Percentiles rank a stretch among this genome's conserved stretches.
Conservation (phyloP, 139 green algal genomes). For the Edaphochlamys debaryana region DNA sequence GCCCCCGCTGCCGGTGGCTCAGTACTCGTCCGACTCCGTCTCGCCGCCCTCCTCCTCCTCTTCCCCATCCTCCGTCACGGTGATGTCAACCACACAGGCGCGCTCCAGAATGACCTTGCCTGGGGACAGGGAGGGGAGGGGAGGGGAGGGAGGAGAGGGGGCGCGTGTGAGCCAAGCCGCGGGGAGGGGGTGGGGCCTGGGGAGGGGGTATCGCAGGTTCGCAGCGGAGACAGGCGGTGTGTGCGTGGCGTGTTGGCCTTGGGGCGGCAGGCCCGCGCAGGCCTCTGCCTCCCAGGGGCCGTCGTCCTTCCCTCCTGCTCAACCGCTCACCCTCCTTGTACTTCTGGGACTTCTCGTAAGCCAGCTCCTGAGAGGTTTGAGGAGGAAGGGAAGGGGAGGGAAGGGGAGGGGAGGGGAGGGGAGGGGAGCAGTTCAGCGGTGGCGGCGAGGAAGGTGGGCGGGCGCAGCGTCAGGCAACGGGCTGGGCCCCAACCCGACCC, state of each 20-base stretch:
- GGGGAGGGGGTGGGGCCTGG: too few relatives aligned
- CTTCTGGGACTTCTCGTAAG: slow-evolving; percentile 86
- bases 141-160: not conserved
- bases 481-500: not conserved
- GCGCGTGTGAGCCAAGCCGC: too few relatives aligned
- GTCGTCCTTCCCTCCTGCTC: too few relatives aligned
- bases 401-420: not conserved
- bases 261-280: too few relatives aligned
- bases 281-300: too few relatives aligned
- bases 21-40: slow-evolving; percentile 38
- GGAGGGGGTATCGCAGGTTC: too few relatives aligned
- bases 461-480: too few relatives aligned
- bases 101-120: slow-evolving; percentile 81
- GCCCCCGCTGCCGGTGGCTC: not conserved
- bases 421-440: too few relatives aligned
- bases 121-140: not conserved
- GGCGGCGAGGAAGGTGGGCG: too few relatives aligned
- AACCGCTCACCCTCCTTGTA: slow-evolving; percentile 92
- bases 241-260: too few relatives aligned
- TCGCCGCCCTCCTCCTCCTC: not conserved
- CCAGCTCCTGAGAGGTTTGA: slow-evolving; percentile 57
- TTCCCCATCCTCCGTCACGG: not conserved
- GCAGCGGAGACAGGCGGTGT: too few relatives aligned
- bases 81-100: slow-evolving; percentile 58
- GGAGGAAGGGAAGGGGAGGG: not conserved